phyloP scores from a whole-genome alignment of 805 yeast species.

The Kazachstania bromeliacearum region DNA sequence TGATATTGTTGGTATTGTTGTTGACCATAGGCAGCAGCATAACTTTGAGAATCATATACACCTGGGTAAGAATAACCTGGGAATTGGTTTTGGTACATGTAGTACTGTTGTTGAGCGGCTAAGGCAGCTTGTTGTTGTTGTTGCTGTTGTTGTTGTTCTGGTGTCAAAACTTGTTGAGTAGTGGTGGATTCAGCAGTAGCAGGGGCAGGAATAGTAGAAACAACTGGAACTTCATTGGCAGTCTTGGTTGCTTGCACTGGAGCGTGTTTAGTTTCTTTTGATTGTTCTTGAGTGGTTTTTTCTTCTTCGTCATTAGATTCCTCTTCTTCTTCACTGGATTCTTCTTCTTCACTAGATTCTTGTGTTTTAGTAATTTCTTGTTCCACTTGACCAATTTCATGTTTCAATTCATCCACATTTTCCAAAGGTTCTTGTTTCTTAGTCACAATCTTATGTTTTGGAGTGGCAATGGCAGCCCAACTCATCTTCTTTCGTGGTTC shows the following conservation, averaged over 20 bases:
- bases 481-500: constrained; percentile 34
- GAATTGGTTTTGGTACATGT: constrained; percentile 31
- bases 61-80: constrained; percentile 32
- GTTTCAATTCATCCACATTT: constrained; percentile 28
- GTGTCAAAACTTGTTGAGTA: constrained; percentile 6
- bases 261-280: constrained; percentile 2
- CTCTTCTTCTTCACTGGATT: constrained; percentile 4
- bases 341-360: constrained; percentile 7
- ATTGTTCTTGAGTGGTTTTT: constrained; percentile 6
- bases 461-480: constrained; percentile 65
- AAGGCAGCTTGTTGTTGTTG: constrained; percentile 18
- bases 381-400: constrained; percentile 21
- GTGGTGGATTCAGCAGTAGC: constrained; percentile 4
- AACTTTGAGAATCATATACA: constrained; percentile 28
- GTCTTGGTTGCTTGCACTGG: constrained; percentile 4
- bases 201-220: constrained; percentile 5
- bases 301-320: constrained; percentile 4
- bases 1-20: constrained; percentile 27
- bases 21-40: constrained; percentile 19
- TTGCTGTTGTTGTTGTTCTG: constrained; percentile 7
- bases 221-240: constrained; percentile 7
- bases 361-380: constrained; percentile 6
- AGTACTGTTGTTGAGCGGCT: constrained; percentile 29
- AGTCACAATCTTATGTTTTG: constrained; percentile 32
- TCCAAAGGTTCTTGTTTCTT: constrained; percentile 17